phyloP scores from a whole-genome alignment of 805 yeast species.

The Kuraishia molischiana region DNA sequence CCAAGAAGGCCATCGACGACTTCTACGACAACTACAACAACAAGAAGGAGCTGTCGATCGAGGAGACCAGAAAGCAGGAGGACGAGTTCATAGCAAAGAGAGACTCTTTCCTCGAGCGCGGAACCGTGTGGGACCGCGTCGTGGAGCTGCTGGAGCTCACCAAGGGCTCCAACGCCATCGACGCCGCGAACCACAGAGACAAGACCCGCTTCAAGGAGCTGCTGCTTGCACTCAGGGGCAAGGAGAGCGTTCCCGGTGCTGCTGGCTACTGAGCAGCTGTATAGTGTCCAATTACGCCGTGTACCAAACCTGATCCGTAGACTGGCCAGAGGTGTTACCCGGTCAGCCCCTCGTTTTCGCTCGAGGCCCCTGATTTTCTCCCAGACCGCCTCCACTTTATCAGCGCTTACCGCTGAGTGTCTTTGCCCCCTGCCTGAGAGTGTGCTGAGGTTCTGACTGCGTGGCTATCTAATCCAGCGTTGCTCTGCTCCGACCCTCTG shows the following conservation, averaged over 20 bases:
- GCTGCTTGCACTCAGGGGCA: slow-evolving; percentile 43
- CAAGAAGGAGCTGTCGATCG: slow-evolving; percentile 65
- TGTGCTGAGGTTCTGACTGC: no score
- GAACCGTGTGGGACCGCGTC: slow-evolving; percentile 49
- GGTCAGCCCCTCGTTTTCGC: no score
- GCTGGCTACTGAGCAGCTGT: no score
- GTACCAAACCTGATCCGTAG: no score
- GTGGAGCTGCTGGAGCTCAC: slow-evolving; percentile 27
- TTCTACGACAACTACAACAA: slow-evolving; percentile 85
- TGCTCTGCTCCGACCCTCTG: no score
- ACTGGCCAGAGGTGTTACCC: no score
- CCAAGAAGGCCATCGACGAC: slow-evolving; percentile 77
- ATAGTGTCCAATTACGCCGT: no score
- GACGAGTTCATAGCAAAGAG: slow-evolving; percentile 63
- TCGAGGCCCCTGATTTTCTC: no score
- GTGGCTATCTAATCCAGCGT: no score
- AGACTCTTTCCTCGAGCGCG: slow-evolving; percentile 47
- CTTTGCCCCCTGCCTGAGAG: no score
- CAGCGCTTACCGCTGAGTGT: no score
- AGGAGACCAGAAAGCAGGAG: slow-evolving; percentile 57
- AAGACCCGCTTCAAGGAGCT: slow-evolving; percentile 42
- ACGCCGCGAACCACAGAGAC: slow-evolving; percentile 28
- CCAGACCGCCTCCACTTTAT: no score
- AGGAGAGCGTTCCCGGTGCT: slow-evolving; percentile 47
- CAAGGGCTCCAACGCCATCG: slow-evolving; percentile 24